These are phyloP conservation scores for Cetraspora pellucida DNA, from an alignment of 192 early-diverging fungal genomes.

Conservation along the genomic window DNA sequence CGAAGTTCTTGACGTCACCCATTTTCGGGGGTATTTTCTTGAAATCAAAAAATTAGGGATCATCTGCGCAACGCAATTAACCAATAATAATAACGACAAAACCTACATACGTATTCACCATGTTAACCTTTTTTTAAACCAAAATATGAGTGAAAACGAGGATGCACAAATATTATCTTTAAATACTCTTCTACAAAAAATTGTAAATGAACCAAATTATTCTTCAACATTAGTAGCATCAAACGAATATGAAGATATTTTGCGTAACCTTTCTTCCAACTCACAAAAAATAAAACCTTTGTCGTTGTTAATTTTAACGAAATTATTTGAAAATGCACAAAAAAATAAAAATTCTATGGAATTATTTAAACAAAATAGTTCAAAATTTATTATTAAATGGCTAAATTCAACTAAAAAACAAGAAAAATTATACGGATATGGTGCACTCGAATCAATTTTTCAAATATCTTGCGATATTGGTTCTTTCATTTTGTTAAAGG, in stretches of 20 bases:
- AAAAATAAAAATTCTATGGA: slow-evolving; percentile 4
- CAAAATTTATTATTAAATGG: slow-evolving; percentile 39
- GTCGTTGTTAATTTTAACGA: slow-evolving; percentile 20
- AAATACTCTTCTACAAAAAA: too few relatives aligned
- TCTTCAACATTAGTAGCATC: too few relatives aligned
- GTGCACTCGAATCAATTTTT: slow-evolving; percentile 66
- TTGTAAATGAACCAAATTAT: too few relatives aligned
- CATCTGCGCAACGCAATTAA: too few relatives aligned
- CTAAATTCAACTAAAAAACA: slow-evolving; percentile 41
- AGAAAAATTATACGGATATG: slow-evolving; percentile 40
- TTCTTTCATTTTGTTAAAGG: slow-evolving; percentile 57
- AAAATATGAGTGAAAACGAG: too few relatives aligned
- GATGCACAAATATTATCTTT: too few relatives aligned
- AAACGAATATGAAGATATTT: not conserved
- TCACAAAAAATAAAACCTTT: slow-evolving; percentile 5
- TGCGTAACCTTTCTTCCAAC: not conserved
- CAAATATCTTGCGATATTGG: slow-evolving; percentile 66
- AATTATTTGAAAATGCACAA: slow-evolving; percentile 22
- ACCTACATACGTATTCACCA: too few relatives aligned
- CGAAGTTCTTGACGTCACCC: too few relatives aligned
- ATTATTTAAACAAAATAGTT: slow-evolving; percentile 11
- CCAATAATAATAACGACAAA: too few relatives aligned
- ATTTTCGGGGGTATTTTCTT: too few relatives aligned
- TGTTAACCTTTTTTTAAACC: too few relatives aligned
- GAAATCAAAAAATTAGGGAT: too few relatives aligned